A percentile compares a stretch with the other conserved stretches of the same genome.
Evolutionary conservation across 140 eudicot genomes (phyloP).

Genomic region (Bidens hawaiensis): DNA sequence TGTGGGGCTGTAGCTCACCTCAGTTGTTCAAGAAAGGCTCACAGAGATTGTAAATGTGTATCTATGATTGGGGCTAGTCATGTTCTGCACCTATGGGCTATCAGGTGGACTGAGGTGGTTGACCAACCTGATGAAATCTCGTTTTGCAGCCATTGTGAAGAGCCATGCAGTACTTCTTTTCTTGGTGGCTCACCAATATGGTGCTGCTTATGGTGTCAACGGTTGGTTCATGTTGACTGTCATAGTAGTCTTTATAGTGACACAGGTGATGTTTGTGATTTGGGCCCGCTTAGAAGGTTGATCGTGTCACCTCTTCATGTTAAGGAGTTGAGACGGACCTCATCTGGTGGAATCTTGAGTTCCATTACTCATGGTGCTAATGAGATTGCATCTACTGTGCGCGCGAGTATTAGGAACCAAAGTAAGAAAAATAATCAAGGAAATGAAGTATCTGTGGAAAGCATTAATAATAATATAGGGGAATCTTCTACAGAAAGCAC

Average conservation of each 20-base stretch:
- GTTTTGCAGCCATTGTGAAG: constrained; percentile 90
- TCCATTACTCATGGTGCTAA: constrained; percentile 95
- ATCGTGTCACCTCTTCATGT: constrained; percentile 80
- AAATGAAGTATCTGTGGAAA: constrained; percentile 43
- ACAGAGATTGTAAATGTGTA: constrained; percentile 85
- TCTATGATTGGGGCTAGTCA: constrained; percentile 70
- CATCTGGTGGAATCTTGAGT: constrained; percentile 73
- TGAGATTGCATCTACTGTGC: constrained; percentile 94
- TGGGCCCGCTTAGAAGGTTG: constrained; percentile 80
- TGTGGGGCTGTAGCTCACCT: constrained; percentile 95
- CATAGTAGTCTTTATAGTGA: constrained; percentile 73
- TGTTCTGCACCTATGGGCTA: constrained; percentile 88
- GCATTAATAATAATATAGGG: constrained; percentile 34
- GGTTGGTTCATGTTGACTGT: constrained; percentile 94
- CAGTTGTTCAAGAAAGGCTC: constrained; percentile 71
- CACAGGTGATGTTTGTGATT: constrained; percentile 88
- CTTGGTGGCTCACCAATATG: constrained; percentile 97
- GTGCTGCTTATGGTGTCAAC: constrained; percentile 98
- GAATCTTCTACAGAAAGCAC: constrained; percentile 52
- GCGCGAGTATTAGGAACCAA: constrained; percentile 85
- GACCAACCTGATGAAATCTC: constrained; percentile 90
- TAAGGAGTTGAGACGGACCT: constrained; percentile 50
- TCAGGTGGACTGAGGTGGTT: constrained; percentile 85
- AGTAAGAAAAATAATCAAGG: constrained; percentile 62
- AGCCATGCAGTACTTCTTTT: constrained; percentile 87